A percentile compares a stretch with the other conserved stretches of the same genome.
Evolutionary conservation across 1,284 basidiomycete genomes (phyloP).

Genomic region (Cutaneotrichosporon spelunceum): DNA sequence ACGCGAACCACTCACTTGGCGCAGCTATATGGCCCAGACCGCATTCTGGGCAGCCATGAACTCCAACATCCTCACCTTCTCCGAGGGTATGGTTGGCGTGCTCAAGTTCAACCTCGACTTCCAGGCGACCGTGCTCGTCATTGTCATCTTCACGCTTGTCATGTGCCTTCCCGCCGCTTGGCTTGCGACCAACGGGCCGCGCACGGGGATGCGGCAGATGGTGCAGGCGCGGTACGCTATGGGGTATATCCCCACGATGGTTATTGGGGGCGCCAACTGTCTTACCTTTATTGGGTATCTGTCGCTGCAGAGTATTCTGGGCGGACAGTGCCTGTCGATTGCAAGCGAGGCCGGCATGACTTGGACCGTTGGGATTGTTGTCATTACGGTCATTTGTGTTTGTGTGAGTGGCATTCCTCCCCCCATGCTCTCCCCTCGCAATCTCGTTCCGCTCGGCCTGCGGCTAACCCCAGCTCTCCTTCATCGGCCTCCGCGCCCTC

Average conservation of each 20-base stretch:
- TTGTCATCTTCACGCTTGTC: conserved; percentile 36
- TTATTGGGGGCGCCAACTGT: conserved; percentile 66
- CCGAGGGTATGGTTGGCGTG: conserved; percentile 46
- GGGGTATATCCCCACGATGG: conserved; percentile 66
- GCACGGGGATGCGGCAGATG: conserved; percentile 83
- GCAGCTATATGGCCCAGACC: conserved; percentile 43
- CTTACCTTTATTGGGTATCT: conserved; percentile 65
- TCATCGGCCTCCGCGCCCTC: conserved; percentile 55
- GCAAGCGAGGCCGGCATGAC: conserved; percentile 60
- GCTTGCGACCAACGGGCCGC: conserved; percentile 74
- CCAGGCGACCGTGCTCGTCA: conserved; percentile 33
- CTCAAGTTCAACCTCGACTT: conserved; percentile 41
- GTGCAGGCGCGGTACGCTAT: conserved; percentile 73
- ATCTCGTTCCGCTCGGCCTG: background rate
- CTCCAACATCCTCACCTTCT: conserved; percentile 49
- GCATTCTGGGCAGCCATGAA: conserved; percentile 48
- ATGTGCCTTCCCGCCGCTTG: conserved; percentile 40
- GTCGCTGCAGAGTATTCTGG: conserved; percentile 72
- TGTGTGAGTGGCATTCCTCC: conserved; percentile 55
- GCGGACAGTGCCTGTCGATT: conserved; percentile 71
- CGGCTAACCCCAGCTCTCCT: conserved; percentile 49
- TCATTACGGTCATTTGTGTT: conserved; percentile 73
- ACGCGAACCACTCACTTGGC: conserved; percentile 22
- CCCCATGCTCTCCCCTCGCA: background rate
- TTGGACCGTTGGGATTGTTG: conserved; percentile 74